Evolutionary conservation across 73 alveolate species (phyloP), one percentile per base, ranked within the genome.

Genomic region (Paramecium biaurelia): DNA sequence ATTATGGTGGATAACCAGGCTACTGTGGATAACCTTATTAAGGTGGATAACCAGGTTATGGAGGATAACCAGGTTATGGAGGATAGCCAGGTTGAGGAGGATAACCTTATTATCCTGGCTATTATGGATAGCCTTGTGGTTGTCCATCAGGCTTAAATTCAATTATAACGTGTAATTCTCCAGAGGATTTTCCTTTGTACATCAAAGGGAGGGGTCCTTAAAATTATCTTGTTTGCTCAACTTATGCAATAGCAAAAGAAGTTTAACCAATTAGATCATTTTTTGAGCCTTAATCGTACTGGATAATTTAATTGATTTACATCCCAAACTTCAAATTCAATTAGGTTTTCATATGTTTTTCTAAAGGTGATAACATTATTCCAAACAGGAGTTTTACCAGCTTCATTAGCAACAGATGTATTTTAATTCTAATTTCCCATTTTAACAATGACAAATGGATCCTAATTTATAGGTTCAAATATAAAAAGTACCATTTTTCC

Each of bases 401-500:
- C 86, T 24, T 70, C 86, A 18, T 70, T 70, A 28, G 58, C 57
- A 7, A 32, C 35, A 11, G 37, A 32, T 34, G 87, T 74, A 37
- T 74, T 74, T 34, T 34, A 32, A 15, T 74, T 32, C 2, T 74
- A 74, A n/a, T 24, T 24, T 37, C 87, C 87, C 34, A 74, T 41
- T 37, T 74, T 74, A 32, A 74, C 57, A 70, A 70, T 70, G 5
- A 70, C 86, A 70, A 32, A 70, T 5, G 86, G 86, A 35, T 70
- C 86, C 86, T 70, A 24, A 14, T 30, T 6, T 70, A 2, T 12
- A 10, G 0, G 23, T 21, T 68, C 23, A 26, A 0, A 5, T 32
- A 24, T 47, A 47, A 15, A 2, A 3, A 47, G 20, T 47, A 47
- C 86, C 86, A 70, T 70, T n/a, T 70, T 70, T 14, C 86, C 86